Conservation (phyloP, 495 filamentous ascomycete genomes). For the Aspergillus egyptiacus region DNA sequence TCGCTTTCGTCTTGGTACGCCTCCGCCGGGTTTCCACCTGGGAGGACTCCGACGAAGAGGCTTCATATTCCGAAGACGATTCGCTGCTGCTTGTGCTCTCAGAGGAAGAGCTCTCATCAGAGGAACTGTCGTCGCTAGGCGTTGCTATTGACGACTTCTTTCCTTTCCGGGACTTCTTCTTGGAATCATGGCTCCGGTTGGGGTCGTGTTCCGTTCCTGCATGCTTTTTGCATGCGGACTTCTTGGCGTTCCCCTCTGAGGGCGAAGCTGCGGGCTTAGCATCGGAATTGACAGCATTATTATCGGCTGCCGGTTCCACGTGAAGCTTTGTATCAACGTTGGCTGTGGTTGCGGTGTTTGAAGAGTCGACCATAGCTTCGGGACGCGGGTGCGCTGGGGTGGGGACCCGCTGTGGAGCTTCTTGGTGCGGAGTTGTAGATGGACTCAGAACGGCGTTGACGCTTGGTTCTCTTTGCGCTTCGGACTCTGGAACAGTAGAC, state of each 20-base stretch:
- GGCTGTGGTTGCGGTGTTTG: slow-evolving; percentile 11
- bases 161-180: slow-evolving; percentile 30
- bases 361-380: slow-evolving; percentile 27
- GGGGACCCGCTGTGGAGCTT: slow-evolving; percentile 21
- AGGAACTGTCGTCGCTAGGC: slow-evolving; percentile 23
- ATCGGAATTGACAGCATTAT: slow-evolving; percentile 26
- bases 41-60: slow-evolving; percentile 26
- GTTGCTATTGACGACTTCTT: slow-evolving; percentile 25
- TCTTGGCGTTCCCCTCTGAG: slow-evolving; percentile 23
- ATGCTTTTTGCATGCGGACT: slow-evolving; percentile 36
- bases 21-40: slow-evolving; percentile 32
- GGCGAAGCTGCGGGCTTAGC: slow-evolving; percentile 19
- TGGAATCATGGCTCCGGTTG: slow-evolving; percentile 19
- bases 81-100: slow-evolving; percentile 20
- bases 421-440: slow-evolving; percentile 14
- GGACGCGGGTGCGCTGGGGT: slow-evolving; percentile 6
- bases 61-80: slow-evolving; percentile 23
- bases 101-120: slow-evolving; percentile 18
- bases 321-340: slow-evolving; percentile 25
- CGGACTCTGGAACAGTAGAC: background rate
- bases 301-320: slow-evolving; percentile 24
- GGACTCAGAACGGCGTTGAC: no score
- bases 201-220: slow-evolving; percentile 23
- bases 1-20: slow-evolving; percentile 44
- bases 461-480: slow-evolving; percentile 14